phyloP scores from a whole-genome alignment of 1,139 yeast species.

The Williopsis jadinii region DNA sequence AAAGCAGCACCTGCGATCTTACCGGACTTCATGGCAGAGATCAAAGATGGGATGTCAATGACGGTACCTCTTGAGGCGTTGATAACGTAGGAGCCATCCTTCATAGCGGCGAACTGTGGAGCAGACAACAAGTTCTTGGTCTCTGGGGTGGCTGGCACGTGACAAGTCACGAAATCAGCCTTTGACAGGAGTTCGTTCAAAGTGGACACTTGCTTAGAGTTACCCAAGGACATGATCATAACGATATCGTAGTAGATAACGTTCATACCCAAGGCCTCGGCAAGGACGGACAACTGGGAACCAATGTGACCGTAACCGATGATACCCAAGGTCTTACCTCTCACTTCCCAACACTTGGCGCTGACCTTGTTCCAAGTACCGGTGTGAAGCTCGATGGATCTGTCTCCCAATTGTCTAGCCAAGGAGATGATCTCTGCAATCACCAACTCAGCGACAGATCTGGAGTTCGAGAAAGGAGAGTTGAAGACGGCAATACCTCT shows the following conservation, averaged over 20 bases:
- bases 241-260: conserved; percentile 87
- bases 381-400: conserved; percentile 92
- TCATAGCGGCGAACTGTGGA: conserved; percentile 94
- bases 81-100: conserved; percentile 88
- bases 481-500: conserved; percentile 95
- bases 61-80: conserved; percentile 98
- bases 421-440: conserved; percentile 90
- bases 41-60: conserved; percentile 89
- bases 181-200: conserved; percentile 72
- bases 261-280: conserved; percentile 98
- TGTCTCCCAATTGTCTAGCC: conserved; percentile 96
- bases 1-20: conserved; percentile 96
- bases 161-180: conserved; percentile 88
- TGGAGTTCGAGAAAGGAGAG: conserved; percentile 97
- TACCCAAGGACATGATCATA: conserved; percentile 96
- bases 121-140: conserved; percentile 86
- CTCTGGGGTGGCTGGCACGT: conserved; percentile 92
- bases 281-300: conserved; percentile 90
- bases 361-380: conserved; percentile 98
- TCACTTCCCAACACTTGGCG: conserved; percentile 96
- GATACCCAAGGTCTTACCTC: conserved; percentile 97
- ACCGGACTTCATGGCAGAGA: conserved; percentile 87
- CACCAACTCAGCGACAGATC: conserved; percentile 97
- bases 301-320: conserved; percentile 99
- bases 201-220: conserved; percentile 86